phyloP scores from a whole-genome alignment of 1,284 basidiomycete species.

The Jaminaea rosea region DNA sequence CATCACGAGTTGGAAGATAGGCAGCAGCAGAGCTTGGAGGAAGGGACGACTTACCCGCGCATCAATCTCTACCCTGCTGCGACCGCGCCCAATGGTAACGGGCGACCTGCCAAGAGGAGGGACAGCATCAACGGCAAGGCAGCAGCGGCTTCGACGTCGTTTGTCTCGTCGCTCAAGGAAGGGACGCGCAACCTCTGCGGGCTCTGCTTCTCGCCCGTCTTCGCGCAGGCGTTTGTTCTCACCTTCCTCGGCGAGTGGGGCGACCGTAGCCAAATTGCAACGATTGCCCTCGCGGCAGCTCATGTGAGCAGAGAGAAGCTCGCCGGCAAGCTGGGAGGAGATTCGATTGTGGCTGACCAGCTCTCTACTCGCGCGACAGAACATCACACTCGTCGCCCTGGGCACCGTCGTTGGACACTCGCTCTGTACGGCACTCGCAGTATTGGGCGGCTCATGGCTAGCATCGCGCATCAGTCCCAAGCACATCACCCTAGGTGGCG shows the following conservation, averaged over 20 bases:
- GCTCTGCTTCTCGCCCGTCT: conserved; percentile 78
- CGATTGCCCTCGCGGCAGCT: conserved; percentile 88
- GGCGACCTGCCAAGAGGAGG: neutral
- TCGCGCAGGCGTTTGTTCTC: conserved; percentile 86
- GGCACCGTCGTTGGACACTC: conserved; percentile 85
- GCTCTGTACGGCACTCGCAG: conserved; percentile 78
- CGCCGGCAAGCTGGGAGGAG: neutral
- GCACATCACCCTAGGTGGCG: conserved; percentile 78
- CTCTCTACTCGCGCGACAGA: conserved; percentile 49
- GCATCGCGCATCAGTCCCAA: conserved; percentile 91
- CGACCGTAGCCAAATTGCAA: conserved; percentile 92
- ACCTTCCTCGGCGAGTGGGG: conserved; percentile 99
- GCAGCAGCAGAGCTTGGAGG: conserved; percentile 14
- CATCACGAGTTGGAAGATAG: conserved; percentile 55
- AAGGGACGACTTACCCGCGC: conserved; percentile 4
- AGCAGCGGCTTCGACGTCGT: neutral
- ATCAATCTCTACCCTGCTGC: conserved; percentile 3
- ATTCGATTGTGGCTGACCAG: neutral
- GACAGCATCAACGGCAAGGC: neutral
- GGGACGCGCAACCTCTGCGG: conserved; percentile 72
- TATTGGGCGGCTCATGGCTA: conserved; percentile 78
- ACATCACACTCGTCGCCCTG: conserved; percentile 69
- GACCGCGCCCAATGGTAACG: neutral
- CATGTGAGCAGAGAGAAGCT: conserved; percentile 59
- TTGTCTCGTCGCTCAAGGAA: conserved; percentile 50